Evolutionary conservation across 2,329 filamentous ascomycete species (phyloP).

Genomic region (Calcarisporium arbuscula): DNA sequence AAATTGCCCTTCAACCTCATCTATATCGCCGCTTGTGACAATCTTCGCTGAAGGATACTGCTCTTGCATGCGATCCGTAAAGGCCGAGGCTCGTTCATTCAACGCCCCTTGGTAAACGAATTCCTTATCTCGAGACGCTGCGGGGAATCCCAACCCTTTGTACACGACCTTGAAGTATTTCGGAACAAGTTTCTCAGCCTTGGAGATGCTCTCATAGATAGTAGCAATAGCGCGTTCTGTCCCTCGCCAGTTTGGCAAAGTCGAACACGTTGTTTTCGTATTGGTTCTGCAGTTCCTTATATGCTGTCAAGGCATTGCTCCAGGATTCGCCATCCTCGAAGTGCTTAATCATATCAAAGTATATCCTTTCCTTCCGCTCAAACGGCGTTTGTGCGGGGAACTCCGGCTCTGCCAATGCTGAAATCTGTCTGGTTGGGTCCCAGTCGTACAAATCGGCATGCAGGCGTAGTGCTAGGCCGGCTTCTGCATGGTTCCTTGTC

Average conservation of each 20-base stretch:
- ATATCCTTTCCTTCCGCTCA: constrained; percentile 85
- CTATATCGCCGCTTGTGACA: constrained; percentile 59
- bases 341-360: constrained; percentile 90
- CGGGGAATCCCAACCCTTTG: constrained; percentile 81
- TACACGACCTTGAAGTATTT: constrained; percentile 91
- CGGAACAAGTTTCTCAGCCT: constrained; percentile 69
- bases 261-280: constrained; percentile 89
- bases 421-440: constrained; percentile 65
- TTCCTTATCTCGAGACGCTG: constrained; percentile 76
- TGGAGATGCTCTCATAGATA: constrained; percentile 82
- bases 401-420: constrained; percentile 64
- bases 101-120: constrained; percentile 84
- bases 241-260: constrained; percentile 82
- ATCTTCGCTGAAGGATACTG: constrained; percentile 84
- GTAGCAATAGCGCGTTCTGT: constrained; percentile 86
- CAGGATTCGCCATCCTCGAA: constrained; percentile 94
- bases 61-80: constrained; percentile 87
- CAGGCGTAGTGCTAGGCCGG: constrained; percentile 79
- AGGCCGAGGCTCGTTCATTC: constrained; percentile 69
- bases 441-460: constrained; percentile 92
- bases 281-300: constrained; percentile 84
- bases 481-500: constrained; percentile 75
- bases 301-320: constrained; percentile 80
- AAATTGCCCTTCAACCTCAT: constrained; percentile 87
- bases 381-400: constrained; percentile 82